Percentiles rank a stretch among this genome's conserved stretches.
Conservation (phyloP, 495 filamentous ascomycete genomes). For the Daldinia bambusicola region DNA sequence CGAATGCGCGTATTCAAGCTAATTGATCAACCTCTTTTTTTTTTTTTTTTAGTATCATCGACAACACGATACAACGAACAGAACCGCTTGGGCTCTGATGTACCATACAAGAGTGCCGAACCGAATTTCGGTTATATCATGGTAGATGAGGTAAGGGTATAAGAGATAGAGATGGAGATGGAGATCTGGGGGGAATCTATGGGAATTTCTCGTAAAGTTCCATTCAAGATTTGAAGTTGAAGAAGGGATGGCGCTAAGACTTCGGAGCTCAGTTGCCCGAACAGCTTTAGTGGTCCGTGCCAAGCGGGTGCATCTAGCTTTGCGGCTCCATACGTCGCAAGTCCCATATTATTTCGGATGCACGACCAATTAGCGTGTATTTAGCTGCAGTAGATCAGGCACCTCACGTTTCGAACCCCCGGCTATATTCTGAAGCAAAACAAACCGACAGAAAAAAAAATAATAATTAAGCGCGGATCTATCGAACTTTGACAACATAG, state of each 20-base stretch:
- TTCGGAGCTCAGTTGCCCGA: conserved; percentile 40
- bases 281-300: conserved; percentile 26
- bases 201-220: conserved; percentile 17
- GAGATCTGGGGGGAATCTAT: background rate
- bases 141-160: conserved; percentile 4
- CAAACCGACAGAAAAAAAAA: conserved; percentile 26
- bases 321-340: conserved; percentile 48
- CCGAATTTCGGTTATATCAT: background rate
- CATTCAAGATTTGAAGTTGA: conserved; percentile 32
- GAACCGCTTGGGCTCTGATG: conserved; percentile 29
- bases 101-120: conserved; percentile 4
- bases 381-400: conserved; percentile 40
- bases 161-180: background rate
- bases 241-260: conserved; percentile 34
- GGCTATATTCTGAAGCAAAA: conserved; percentile 45
- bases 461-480: conserved; percentile 43
- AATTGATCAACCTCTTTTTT: conserved; percentile 34
- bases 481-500: background rate
- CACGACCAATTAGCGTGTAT: conserved; percentile 18
- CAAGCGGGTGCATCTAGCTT: conserved; percentile 36
- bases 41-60: conserved; percentile 15
- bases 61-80: conserved; percentile 5
- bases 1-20: conserved; percentile 16
- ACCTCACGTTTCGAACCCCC: conserved; percentile 40
- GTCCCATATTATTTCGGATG: conserved; percentile 22